Conservation (phyloP, 352 stramenopile species). For the Pythium brachiatum region DNA sequence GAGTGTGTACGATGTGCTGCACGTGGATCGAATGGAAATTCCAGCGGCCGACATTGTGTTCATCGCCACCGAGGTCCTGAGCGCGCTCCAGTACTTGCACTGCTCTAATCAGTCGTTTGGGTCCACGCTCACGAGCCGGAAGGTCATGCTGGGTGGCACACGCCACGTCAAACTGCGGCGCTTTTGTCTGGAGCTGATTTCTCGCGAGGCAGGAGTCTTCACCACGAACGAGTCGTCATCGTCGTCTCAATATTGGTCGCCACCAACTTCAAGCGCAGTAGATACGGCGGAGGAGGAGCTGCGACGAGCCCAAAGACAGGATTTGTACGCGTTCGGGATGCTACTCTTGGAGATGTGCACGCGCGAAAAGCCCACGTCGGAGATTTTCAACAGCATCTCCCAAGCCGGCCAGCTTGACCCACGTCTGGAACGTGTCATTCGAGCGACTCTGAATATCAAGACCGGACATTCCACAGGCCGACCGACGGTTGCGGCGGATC, state of each 20-base stretch:
- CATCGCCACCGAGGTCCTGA: conserved; percentile 44
- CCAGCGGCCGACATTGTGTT: conserved; percentile 39
- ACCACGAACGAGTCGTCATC: conserved; percentile 16
- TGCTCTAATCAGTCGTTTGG: conserved; percentile 35
- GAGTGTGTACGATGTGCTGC: conserved; percentile 58
- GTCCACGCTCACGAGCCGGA: conserved; percentile 59
- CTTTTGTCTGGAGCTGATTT: conserved; percentile 45
- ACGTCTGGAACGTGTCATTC: conserved; percentile 38
- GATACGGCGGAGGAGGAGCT: background rate
- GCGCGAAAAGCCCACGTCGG: conserved; percentile 45
- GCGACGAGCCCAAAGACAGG: conserved; percentile 17
- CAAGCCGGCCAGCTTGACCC: conserved; percentile 45
- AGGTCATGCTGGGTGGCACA: conserved; percentile 50
- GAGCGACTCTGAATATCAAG: conserved; percentile 17
- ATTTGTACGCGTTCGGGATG: conserved; percentile 70
- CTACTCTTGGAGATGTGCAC: conserved; percentile 71
- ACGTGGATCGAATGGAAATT: conserved; percentile 41
- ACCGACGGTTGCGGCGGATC: background rate
- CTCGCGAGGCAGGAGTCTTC: conserved; percentile 21
- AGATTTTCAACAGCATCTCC: conserved; percentile 52
- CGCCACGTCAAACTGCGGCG: conserved; percentile 47
- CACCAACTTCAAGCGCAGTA: background rate
- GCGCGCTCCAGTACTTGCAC: conserved; percentile 43
- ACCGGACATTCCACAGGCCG: background rate
- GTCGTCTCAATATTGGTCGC: conserved; percentile 29